Conservation (phyloP, 73 alveolate species). For the Paramecium biaurelia region DNA sequence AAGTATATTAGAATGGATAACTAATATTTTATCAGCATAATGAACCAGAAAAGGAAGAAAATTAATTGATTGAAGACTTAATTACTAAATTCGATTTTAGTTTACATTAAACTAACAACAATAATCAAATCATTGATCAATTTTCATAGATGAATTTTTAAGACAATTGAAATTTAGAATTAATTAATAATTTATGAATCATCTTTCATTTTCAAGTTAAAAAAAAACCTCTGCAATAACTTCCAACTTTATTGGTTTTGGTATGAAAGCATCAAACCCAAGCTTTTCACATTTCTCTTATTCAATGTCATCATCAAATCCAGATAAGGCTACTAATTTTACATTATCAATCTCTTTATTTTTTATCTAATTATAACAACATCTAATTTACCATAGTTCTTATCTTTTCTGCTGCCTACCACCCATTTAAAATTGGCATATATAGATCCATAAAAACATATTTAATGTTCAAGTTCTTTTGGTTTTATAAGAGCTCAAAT, state of each 20-base stretch:
- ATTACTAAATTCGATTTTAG: neutral
- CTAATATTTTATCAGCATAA: neutral
- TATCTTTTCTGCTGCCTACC: neutral
- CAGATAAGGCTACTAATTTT: neutral
- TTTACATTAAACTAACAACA: neutral
- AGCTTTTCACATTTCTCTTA: neutral
- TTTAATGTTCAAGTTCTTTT: neutral
- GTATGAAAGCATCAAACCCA: constrained; percentile 13
- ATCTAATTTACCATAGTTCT: neutral
- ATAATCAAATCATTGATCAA: neutral
- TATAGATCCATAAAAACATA: constrained; percentile 38
- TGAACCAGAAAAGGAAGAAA: neutral
- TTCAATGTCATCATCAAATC: constrained; percentile 16
- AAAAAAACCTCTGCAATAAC: neutral
- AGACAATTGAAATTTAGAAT: neutral
- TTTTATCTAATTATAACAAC: neutral
- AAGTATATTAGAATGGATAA: neutral
- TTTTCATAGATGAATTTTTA: neutral
- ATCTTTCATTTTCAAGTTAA: neutral
- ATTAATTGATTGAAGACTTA: neutral
- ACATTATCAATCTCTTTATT: neutral
- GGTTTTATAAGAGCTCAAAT: neutral
- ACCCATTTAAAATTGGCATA: constrained; percentile 63
- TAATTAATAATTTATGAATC: neutral
- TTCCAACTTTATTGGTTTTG: constrained; percentile 35